Percentiles rank a stretch among this genome's conserved stretches.
Conservation (phyloP, 169 alveolate genomes). For the Ichthyophthirius multifiliis region DNA sequence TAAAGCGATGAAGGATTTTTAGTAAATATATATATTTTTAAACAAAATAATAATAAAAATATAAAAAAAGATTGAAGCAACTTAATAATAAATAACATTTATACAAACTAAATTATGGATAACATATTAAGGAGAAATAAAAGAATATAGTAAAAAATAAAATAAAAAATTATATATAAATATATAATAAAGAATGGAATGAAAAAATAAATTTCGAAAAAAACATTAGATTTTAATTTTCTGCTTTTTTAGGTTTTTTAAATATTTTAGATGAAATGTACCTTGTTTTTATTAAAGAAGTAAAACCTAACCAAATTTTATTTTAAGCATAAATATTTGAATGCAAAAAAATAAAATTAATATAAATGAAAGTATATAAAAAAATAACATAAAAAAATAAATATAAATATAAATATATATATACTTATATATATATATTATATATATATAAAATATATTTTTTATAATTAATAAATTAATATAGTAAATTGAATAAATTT, state of each 20-base stretch:
- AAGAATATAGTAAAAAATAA: too few relatives aligned
- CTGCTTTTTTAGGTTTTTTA: neutral
- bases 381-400: too few relatives aligned
- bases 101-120: too few relatives aligned
- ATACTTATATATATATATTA: neutral
- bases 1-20: too few relatives aligned
- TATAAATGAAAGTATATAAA: neutral
- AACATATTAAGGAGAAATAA: too few relatives aligned
- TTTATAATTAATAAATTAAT: neutral
- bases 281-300: neutral
- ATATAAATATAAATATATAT: neutral
- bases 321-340: neutral
- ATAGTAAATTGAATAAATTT: neutral
- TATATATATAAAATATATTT: neutral
- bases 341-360: neutral
- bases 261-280: neutral
- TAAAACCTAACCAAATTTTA: neutral
- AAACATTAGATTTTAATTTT: neutral
- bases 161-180: too few relatives aligned
- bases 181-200: constrained; percentile 11
- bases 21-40: too few relatives aligned
- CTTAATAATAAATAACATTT: too few relatives aligned
- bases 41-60: too few relatives aligned
- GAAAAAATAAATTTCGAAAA: neutral
- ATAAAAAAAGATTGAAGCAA: too few relatives aligned